A percentile compares a stretch with the other conserved stretches of the same genome.
phyloP scores from a whole-genome alignment of 768 basidiomycete genomes.

The Russula foetens region DNA sequence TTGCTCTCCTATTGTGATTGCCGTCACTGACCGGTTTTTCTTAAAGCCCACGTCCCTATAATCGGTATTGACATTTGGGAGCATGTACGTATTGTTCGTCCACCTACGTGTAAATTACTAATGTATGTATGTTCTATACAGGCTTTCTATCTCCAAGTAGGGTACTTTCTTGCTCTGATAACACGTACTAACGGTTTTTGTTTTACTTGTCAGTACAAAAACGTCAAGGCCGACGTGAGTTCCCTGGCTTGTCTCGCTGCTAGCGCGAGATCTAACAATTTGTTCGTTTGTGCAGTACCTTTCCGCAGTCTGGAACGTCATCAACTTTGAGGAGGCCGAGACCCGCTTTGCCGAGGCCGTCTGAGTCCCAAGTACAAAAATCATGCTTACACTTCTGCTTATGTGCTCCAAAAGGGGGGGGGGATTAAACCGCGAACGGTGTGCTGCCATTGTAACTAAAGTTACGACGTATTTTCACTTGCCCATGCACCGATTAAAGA shows the following conservation, averaged over 20 bases:
- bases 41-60: conserved; percentile 73
- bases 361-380: too few relatives aligned
- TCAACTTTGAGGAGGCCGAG: conserved; percentile 94
- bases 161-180: not conserved
- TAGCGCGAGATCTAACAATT: not conserved
- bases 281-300: conserved; percentile 56
- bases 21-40: not conserved
- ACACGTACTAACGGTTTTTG: not conserved
- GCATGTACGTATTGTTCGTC: conserved; percentile 39
- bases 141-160: conserved; percentile 16
- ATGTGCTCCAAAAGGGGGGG: not conserved
- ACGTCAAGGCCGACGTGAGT: conserved; percentile 89
- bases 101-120: conserved; percentile 45
- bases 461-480: not conserved
- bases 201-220: conserved; percentile 55
- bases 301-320: conserved; percentile 89
- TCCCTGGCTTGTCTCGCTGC: not conserved
- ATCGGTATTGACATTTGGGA: conserved; percentile 98
- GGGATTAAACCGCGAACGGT: not conserved
- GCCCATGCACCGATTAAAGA: conserved; percentile 24
- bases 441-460: not conserved
- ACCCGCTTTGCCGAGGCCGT: conserved; percentile 36
- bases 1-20: not conserved
- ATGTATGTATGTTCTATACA: conserved; percentile 26
- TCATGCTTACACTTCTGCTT: too few relatives aligned